Evolutionary conservation across 2,329 filamentous ascomycete genomes (phyloP), one percentile per base, ranked within the genome.

Genomic region (Drechslerella coelobrocha): DNA sequence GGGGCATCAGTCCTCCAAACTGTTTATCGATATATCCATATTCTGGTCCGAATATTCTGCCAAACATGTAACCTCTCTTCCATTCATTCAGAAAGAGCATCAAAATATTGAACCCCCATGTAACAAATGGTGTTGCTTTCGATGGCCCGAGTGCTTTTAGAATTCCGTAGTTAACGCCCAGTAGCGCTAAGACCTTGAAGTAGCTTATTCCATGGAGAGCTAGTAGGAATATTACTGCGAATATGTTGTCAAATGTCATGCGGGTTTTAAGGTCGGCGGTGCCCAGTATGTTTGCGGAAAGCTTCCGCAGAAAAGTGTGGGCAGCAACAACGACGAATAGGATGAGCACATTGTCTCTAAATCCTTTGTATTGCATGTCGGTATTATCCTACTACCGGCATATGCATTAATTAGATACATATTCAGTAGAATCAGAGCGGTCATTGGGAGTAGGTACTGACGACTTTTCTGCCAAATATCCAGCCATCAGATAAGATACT

Each of bases 11-110:
- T 0, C 94, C 94, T 6, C 91, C 87, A 73, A 89, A 88, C 24
- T 61, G 61, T 7, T 53, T 72, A 56, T 84, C 83, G 79, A 99
- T 94, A 14, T 97, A 81, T 81, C 85, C 89, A 45, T 82, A 81
- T n/a, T 75, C 75, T 12, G 56, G 57, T 8, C 75, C 75, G 77
- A 21, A 78, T 3, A 96, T 82, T 21, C 82, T 81, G 12, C 83
- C 84, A 72, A 91, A 89, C 10, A 81, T 86, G 78, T 96, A 99
- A 2, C 94, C 94, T 51, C 84, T 81, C 55, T 83, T 87, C 4
- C 97, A 80, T 79, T 99, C 94, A 77, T 99, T 99, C 57, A 91
- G 87, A 77, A 99, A 97, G 34, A 99, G 81, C 2, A 88, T 89
- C 24, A 83, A 84, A 61, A 99, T 85, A 76, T 96, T 97, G 82